Base-by-base conservation (phyloP, 257 asterid genomes). In the Scutellaria baicalensis region DNA sequence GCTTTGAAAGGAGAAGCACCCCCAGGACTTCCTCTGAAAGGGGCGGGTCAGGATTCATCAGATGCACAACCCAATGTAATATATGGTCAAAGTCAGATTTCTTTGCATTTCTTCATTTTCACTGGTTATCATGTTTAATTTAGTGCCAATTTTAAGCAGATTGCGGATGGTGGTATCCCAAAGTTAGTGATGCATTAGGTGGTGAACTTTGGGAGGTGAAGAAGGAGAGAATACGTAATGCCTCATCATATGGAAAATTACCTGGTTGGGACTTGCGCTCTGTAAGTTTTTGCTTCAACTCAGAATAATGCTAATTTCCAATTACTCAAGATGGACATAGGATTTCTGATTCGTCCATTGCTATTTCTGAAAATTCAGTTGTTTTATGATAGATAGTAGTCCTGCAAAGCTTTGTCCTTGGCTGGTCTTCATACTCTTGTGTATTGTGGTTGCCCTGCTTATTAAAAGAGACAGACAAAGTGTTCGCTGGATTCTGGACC, bases 1-100 rank as follows among this genome's bases (percentile, higher is more conserved):
- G 96, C 99, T 78, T 80, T 94, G 87, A 94, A 94, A 86, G 99
- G 99, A 69, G 99, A 91, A 89, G 97, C 99, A 77, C 99, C 99
- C 59, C 89, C 97, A 39, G 99, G 99, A 58, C 97, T 94, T 68
- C 99, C 99, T 62, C 78, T 91, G 80, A 94, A 91, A 88, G 97
- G 99, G 66, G 99, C 96, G 77, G 99, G 99, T 64, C 99, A 94
- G 89, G 97, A 89, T 76, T 91, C 98, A 60, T 85, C 97, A 57
- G 97, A 89, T 83, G 94, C 91, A 42, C 89, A 82, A 59, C 92
- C 90, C 50, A 78, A 89, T 95, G 99, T 91, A 74, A 52, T 51
- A 57, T 45, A 54, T 75, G 57, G 69, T 71, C 57, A 55, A 76
- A 59, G 57, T 72, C 36, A 70, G 18, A 17, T 72, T 42, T 48